Evolutionary conservation across 1,139 yeast genomes (phyloP), one percentile per base, ranked within the genome.

Genomic region (Kluyveromyces marxianus): DNA sequence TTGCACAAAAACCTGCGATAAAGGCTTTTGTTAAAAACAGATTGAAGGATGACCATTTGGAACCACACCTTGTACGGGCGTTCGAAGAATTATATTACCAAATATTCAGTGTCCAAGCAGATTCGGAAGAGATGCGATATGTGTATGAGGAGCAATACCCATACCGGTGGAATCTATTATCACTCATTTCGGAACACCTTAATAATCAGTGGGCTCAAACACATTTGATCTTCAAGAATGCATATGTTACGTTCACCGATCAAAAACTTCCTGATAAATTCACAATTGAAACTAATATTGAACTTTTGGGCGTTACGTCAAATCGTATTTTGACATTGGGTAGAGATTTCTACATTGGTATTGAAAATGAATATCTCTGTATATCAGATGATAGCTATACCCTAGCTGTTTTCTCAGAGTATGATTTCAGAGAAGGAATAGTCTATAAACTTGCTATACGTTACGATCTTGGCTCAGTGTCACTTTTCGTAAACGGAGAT

Each of bases 381-480:
- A 37, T 61, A 4, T 54, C 64, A 2, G 57, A 60, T 34, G 60
- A 60, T 45, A 62, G 59, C 34, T 59, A 48, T 35, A 51, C 56
- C 4, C 40, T 60, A 5, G 65, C 57, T 1, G 31, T 59, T 10
- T 60, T 60, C 39, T 58, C 60, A n/a, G 52, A 47, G 7, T 57
- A 54, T 26, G 59, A 56, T 14, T 58, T 62, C 44, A 55, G 54
- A 26, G 40, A 50, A 2, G 51, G 51, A 3, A 41, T 31, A 3
- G 29, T 52, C 3, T 62, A 60, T 43, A 47, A 48, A 2, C 42
- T 62, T 4, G 35, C 55, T 1, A 37, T 60, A 21, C 40, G 41
- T 25, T 30, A 57, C 24, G 43, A 46, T 10, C 35, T 34, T 3
- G 45, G 47, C n/a, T 41, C 48, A 8, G 45, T 56, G 24, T 33